Evolutionary conservation across 1,139 yeast species (phyloP), one percentile per base, ranked within the genome.

Genomic region (Yarrowia galli): DNA sequence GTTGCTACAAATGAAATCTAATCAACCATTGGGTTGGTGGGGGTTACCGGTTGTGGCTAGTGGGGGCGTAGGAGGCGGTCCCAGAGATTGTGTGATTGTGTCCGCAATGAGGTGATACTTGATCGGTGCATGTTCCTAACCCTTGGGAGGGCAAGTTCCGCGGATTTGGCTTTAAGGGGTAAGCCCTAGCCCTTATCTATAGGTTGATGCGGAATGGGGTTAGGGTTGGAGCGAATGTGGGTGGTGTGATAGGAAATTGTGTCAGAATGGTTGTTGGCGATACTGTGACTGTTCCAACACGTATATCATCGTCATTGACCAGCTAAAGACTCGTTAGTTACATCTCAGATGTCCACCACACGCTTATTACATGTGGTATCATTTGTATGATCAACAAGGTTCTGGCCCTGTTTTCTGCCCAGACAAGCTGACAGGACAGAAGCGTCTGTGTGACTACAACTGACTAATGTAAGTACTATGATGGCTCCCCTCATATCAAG

Each of bases 21-120:
- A 53, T 53, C 60, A 53, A 53, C 45, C 23, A 53, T 53, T 53
- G 60, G 20, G 60, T 53, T 53, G 45, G 60, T 53, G 60, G 60
- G 45, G 58, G 45, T 32, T 22, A 4, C 32, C 60, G 60, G 20
- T 13, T 1, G 58, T 51, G 58, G 45, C 60, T 53, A 53, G 60
- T 53, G 58, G 43, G 58, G 53, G 53, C 53, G 22, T 16, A 20
- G 22, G 6, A 32, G 40, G 43, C 58, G 36, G 43, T 40, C 58
- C n/a, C 15, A 6, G 9, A n/a, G 9, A 53, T 53, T 53, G 60
- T 53, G 60, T 53, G 43, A 53, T 53, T 10, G 23, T 15, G 32
- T 20, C 28, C 60, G 7, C 9, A 53, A 53, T 53, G 60, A 53
- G 43, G 60, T 38, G 60, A 53, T 53, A 16, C 60, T 22, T 28